These are phyloP conservation scores for Acanthochlamys bracteata DNA, from an alignment of 106 monocot genomes.

Conservation along the genomic window DNA sequence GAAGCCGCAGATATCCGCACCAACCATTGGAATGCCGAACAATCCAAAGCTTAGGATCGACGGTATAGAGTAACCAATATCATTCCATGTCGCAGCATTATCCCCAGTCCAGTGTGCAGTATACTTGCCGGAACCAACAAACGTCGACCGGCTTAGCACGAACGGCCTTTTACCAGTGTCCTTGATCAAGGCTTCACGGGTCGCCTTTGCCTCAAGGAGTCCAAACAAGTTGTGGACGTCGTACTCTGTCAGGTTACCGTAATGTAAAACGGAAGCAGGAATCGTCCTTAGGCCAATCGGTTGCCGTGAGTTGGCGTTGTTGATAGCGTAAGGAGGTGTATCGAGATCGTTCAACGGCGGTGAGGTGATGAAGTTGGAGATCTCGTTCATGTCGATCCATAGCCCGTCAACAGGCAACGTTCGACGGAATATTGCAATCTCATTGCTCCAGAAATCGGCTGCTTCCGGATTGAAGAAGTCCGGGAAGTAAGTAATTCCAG, in stretches of 20 bases:
- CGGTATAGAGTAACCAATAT: slow-evolving; percentile 55
- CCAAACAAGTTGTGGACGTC: slow-evolving; percentile 65
- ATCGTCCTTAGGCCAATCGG: slow-evolving; percentile 36
- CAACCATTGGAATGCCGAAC: slow-evolving; percentile 80
- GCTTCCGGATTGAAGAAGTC: slow-evolving; percentile 62
- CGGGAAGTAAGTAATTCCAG: slow-evolving; percentile 58
- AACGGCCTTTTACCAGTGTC: slow-evolving; percentile 54
- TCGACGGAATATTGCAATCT: slow-evolving; percentile 44
- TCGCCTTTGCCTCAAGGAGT: slow-evolving; percentile 43
- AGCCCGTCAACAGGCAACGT: slow-evolving; percentile 58
- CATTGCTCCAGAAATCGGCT: slow-evolving; percentile 36
- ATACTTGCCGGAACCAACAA: slow-evolving; percentile 70
- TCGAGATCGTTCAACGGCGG: slow-evolving; percentile 26
- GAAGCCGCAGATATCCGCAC: slow-evolving; percentile 81
- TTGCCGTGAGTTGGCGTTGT: slow-evolving; percentile 27
- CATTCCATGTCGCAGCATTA: slow-evolving; percentile 56
- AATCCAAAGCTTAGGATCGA: slow-evolving; percentile 51
- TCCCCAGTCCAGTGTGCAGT: slow-evolving; percentile 61
- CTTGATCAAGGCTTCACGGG: slow-evolving; percentile 30
- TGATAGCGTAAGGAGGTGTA: slow-evolving; percentile 56
- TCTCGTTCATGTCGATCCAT: slow-evolving; percentile 90
- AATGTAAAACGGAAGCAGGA: slow-evolving; percentile 48
- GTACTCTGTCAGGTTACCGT: slow-evolving; percentile 56
- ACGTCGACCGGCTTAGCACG: slow-evolving; percentile 54
- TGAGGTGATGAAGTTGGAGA: slow-evolving; percentile 59